Percentiles rank a stretch among this genome's conserved stretches.
Evolutionary conservation across 2,329 filamentous ascomycete genomes (phyloP).

Genomic region (Aspergillus awamori): DNA sequence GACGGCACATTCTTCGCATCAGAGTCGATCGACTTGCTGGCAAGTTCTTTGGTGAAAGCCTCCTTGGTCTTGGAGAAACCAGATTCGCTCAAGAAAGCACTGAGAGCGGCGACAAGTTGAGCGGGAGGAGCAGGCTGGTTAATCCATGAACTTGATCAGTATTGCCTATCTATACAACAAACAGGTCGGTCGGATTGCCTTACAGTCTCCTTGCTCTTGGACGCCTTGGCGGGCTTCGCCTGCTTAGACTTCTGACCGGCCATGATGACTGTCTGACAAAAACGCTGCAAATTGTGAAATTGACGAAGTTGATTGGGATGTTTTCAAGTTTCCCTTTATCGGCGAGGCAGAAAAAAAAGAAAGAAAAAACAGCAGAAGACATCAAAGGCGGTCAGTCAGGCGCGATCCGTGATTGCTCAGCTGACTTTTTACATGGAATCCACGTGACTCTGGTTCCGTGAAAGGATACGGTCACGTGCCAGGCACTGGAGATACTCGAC

Average conservation of each 20-base stretch:
- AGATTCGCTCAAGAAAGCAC: constrained; percentile 66
- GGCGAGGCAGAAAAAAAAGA: not conserved
- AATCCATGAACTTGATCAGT: constrained; percentile 17
- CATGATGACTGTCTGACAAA: constrained; percentile 27
- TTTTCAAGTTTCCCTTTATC: constrained; percentile 1
- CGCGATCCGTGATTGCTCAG: not conserved
- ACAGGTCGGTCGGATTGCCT: not conserved
- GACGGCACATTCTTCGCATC: constrained; percentile 39
- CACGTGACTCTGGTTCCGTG: not conserved
- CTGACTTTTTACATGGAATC: not conserved
- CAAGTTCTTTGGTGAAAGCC: constrained; percentile 65
- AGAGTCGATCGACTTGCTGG: constrained; percentile 31
- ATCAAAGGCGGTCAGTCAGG: not conserved
- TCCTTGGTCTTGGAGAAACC: constrained; percentile 64
- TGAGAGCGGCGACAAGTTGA: constrained; percentile 68
- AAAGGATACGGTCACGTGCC: not conserved
- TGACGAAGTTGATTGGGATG: not conserved
- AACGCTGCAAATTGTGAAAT: not conserved
- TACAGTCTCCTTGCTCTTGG: constrained; percentile 30
- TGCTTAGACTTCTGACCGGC: constrained; percentile 30
- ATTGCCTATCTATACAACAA: not conserved
- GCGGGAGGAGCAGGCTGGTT: constrained; percentile 51
- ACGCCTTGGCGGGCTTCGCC: constrained; percentile 24
- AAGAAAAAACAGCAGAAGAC: not conserved
- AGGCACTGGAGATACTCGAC: not conserved